Evolutionary conservation across 345 rosid species (phyloP), one percentile per base, ranked within the genome.

Genomic region (Fremontodendron californicum): DNA sequence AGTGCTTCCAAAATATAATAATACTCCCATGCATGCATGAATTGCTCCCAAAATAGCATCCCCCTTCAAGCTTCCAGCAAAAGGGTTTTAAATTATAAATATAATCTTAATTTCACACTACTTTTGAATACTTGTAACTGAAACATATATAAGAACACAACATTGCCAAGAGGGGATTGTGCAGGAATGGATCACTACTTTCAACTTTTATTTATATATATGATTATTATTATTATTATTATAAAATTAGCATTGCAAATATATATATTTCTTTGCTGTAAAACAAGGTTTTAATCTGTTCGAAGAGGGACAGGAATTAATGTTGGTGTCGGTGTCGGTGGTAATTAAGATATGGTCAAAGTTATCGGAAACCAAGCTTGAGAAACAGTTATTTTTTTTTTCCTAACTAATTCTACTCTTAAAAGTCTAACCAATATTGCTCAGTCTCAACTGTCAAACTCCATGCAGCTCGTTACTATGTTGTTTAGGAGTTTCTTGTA

Each of bases 341-440:
- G 18, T 21, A n/a, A 52, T 19, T 52, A 21, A 54, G 60, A 21
- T 8, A 9, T 1, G 55, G 58, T 52, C 58, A 19, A 8, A 19
- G 7, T 6, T 52, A 9, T 60, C 7, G 40, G 66, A 61, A 61
- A 29, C 19, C 65, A 60, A 27, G 65, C 6, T 11, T 23, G 27
- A 21, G 35, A 9, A 23, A 23, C 1, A 23, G 31, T 9, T 57
- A 0, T 23, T 23, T 3, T 15, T 3, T 45, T 12, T 45, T 10
- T 54, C 81, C 60, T 45, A 54, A 77, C 54, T 27, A 75, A 82
- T 67, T 37, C 15, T 49, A 39, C 0, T 6, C 6, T 64, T 63
- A 19, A 0, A 78, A 66, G 35, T 35, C 68, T 57, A 75, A 79
- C 48, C 29, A 31, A 33, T 16, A 69, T 35, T 16, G n/a, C 67